Evolutionary conservation across 129 eudicot genomes (phyloP), one percentile per base, ranked within the genome.

Genomic region (Artemisia tridentata): DNA sequence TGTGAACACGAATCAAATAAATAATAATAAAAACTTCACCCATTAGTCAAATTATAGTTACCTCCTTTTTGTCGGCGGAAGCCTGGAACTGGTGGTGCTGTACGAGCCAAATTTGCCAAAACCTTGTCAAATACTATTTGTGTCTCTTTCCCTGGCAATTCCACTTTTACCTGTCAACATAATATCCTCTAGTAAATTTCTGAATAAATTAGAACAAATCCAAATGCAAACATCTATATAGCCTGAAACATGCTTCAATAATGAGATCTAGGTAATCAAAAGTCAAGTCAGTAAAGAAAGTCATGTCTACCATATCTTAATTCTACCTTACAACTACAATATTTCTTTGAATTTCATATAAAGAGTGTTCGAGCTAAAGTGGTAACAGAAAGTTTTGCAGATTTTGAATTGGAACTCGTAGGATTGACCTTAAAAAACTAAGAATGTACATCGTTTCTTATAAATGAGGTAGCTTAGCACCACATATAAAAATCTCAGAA

Each of bases 61-160:
- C 98, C 98, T 85, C 98, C 98, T 89, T 92, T 92, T 73, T 92
- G 88, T 67, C 84, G 65, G 50, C 96, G 96, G 77, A 92, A 92
- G 53, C 98, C 98, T 60, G 98, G 95, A 89, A 89, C 85, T 16
- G 93, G 90, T 70, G 98, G 96, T 64, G 98, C 98, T 41, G 98
- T 76, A 56, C 85, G 86, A 60, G 96, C 96, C 72, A 92, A 87
- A 81, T 80, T 89, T 71, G 86, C 63, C 78, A 92, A 80, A 68
- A 89, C 80, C 74, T 84, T 86, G 15, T 83, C 92, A 83, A 89
- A 92, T 27, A 85, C 89, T 25, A 79, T 83, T 73, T 87, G 84
- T 73, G 98, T 92, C 54, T 89, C 95, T 78, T 92, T 84, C 75
- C 88, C 95, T 16, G 81, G 46, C 82, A 92, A 62, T 72, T 92